These are phyloP conservation scores for Heterobasidion parviporum DNA, from an alignment of 1,284 basidiomycete species.

Conservation along the genomic window DNA sequence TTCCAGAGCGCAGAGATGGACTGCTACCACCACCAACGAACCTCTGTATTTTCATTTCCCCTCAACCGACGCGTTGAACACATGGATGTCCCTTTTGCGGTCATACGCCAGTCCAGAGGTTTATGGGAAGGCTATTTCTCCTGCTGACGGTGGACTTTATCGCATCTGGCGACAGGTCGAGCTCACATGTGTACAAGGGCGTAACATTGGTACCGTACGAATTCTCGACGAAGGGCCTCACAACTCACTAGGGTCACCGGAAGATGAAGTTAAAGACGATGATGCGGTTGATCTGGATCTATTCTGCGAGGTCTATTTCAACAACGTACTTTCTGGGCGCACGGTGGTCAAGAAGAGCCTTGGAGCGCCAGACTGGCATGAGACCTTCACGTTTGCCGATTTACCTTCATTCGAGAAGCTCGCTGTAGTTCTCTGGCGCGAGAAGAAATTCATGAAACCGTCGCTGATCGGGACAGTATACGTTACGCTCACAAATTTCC, in stretches of 20 bases:
- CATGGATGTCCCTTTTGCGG: slow-evolving; percentile 68
- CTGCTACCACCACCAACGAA: slow-evolving; percentile 43
- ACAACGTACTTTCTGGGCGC: slow-evolving; percentile 54
- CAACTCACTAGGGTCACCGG: slow-evolving; percentile 7
- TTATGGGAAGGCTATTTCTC: slow-evolving; percentile 50
- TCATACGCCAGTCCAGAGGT: slow-evolving; percentile 73
- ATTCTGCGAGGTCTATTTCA: slow-evolving; percentile 63
- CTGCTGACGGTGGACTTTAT: slow-evolving; percentile 59
- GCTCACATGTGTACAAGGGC: slow-evolving; percentile 58
- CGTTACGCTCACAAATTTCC: slow-evolving; percentile 61
- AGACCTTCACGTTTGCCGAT: slow-evolving; percentile 64
- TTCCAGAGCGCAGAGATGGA: slow-evolving; percentile 53
- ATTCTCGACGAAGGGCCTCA: slow-evolving; percentile 12
- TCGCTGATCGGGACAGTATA: slow-evolving; percentile 50
- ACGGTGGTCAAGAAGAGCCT: slow-evolving; percentile 65
- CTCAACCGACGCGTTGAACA: slow-evolving; percentile 48
- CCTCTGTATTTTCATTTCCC: slow-evolving; percentile 65
- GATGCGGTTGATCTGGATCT: slow-evolving; percentile 58
- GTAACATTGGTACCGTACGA: slow-evolving; percentile 45
- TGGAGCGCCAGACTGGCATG: slow-evolving; percentile 68
- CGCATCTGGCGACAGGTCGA: slow-evolving; percentile 80
- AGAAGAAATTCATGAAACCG: slow-evolving; percentile 55
- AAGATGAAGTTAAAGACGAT: slow-evolving; percentile 20
- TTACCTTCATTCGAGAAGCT: slow-evolving; percentile 65
- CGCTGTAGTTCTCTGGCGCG: slow-evolving; percentile 55